These are phyloP conservation scores for Bjerkandera adusta DNA, from an alignment of 1,284 basidiomycete genomes.

Conservation along the genomic window DNA sequence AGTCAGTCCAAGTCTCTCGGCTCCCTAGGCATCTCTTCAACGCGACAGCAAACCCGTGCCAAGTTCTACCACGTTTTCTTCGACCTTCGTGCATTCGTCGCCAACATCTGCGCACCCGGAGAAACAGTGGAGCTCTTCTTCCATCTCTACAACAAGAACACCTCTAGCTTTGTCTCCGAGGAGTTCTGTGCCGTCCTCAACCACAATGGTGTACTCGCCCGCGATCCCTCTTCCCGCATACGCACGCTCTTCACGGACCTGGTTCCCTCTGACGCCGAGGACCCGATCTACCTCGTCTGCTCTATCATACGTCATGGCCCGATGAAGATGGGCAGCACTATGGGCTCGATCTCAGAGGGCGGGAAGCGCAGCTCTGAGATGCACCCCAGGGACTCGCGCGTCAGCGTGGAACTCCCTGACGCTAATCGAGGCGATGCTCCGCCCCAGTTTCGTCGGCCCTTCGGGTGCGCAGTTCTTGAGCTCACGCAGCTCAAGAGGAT, in stretches of 20 bases:
- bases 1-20: slow-evolving; percentile 47
- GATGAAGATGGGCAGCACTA: slow-evolving; percentile 69
- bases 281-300: slow-evolving; percentile 86
- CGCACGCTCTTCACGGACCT: slow-evolving; percentile 91
- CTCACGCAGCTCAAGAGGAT: slow-evolving; percentile 75
- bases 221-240: slow-evolving; percentile 67
- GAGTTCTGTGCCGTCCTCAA: slow-evolving; percentile 91
- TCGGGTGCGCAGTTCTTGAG: slow-evolving; percentile 92
- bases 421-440: slow-evolving; percentile 21
- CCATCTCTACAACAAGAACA: slow-evolving; percentile 86
- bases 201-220: slow-evolving; percentile 84
- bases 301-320: slow-evolving; percentile 88
- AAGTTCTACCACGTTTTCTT: slow-evolving; percentile 89
- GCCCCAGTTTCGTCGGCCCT: slow-evolving; percentile 77
- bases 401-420: slow-evolving; percentile 10
- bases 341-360: slow-evolving; percentile 43
- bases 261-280: slow-evolving; percentile 80
- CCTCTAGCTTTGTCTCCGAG: slow-evolving; percentile 88
- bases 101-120: slow-evolving; percentile 84
- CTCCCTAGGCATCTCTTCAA: slow-evolving; percentile 36
- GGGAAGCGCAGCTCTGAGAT: slow-evolving; percentile 53
- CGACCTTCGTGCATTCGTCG: slow-evolving; percentile 90
- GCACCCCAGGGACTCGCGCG: slow-evolving; percentile 30
- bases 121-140: slow-evolving; percentile 94
- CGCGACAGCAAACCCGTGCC: slow-evolving; percentile 41